Percentiles rank a stretch among this genome's conserved stretches.
Conservation (phyloP, 768 basidiomycete species). For the Boletus huronensis region DNA sequence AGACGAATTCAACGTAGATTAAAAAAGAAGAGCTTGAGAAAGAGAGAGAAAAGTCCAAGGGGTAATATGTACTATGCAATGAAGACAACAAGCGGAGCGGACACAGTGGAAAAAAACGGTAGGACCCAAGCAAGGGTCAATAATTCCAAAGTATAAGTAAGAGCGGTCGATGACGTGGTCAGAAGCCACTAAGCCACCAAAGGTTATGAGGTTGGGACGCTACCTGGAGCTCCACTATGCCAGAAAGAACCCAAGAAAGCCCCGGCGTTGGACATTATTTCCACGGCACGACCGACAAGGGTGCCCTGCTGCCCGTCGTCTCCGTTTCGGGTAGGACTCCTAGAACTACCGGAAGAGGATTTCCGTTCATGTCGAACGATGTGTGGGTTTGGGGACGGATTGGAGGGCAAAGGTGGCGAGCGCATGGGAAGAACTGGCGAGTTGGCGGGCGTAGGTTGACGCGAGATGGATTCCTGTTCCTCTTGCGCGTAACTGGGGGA, state of each 20-base stretch:
- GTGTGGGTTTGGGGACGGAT: not conserved
- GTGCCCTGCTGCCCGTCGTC: slow-evolving; percentile 37
- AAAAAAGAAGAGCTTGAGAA: not conserved
- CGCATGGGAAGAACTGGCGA: slow-evolving; percentile 45
- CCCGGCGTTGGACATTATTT: slow-evolving; percentile 77
- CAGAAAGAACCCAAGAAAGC: slow-evolving; percentile 69
- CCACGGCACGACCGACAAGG: slow-evolving; percentile 62
- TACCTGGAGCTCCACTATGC: slow-evolving; percentile 30
- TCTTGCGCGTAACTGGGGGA: slow-evolving; percentile 24
- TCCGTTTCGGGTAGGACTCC: slow-evolving; percentile 25
- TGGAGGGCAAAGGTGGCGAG: slow-evolving; percentile 20
- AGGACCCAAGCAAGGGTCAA: slow-evolving; percentile 22
- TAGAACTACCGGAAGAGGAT: slow-evolving; percentile 15
- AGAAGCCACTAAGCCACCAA: too few species aligned
- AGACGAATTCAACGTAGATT: slow-evolving; percentile 2
- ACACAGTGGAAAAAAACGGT: not conserved
- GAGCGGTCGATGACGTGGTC: too few species aligned
- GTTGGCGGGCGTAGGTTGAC: slow-evolving; percentile 59
- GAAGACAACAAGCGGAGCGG: not conserved
- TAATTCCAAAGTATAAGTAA: slow-evolving; percentile 35
- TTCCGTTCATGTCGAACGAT: slow-evolving; percentile 15
- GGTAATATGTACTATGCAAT: slow-evolving; percentile 25
- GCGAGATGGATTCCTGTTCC: slow-evolving; percentile 36
- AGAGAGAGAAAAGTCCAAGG: slow-evolving; percentile 20
- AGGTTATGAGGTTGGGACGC: slow-evolving; percentile 21